phyloP scores from a whole-genome alignment of 805 yeast genomes.

The Kluyveromyces siamensis region DNA sequence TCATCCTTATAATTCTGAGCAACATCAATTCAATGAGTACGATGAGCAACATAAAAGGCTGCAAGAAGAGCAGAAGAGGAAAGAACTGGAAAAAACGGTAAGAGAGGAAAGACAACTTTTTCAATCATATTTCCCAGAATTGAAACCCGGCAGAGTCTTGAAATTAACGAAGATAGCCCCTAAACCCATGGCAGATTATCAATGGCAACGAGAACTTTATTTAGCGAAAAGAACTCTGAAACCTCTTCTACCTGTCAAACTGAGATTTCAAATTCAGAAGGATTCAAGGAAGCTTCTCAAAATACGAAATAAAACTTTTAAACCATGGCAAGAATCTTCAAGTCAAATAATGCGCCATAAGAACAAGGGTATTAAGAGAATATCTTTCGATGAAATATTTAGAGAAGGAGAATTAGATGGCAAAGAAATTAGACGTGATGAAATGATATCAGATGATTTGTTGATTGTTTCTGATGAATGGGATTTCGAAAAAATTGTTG shows the following conservation, averaged over 20 bases:
- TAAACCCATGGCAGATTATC: slow-evolving; percentile 36
- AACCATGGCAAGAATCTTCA: slow-evolving; percentile 5
- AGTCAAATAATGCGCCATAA: slow-evolving; percentile 1
- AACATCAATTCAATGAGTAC: slow-evolving; percentile 7
- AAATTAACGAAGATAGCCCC: slow-evolving; percentile 51
- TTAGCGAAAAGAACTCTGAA: slow-evolving; percentile 23
- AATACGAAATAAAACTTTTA: slow-evolving; percentile 7
- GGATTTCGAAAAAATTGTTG: slow-evolving; percentile 59
- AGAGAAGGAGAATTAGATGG: slow-evolving; percentile 7
- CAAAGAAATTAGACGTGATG: slow-evolving; percentile 12
- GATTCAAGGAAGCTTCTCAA: slow-evolving; percentile 45
- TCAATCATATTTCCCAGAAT: slow-evolving; percentile 45
- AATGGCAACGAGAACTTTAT: slow-evolving; percentile 31
- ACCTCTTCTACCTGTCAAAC: slow-evolving; percentile 41
- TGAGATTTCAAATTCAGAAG: slow-evolving; percentile 43
- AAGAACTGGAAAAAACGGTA: slow-evolving; percentile 14
- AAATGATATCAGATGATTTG: slow-evolving; percentile 41
- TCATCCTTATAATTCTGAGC: slow-evolving; percentile 4
- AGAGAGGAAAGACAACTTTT: slow-evolving; percentile 31
- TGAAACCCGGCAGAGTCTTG: slow-evolving; percentile 38
- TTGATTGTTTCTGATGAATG: slow-evolving; percentile 68
- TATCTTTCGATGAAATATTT: slow-evolving; percentile 16
- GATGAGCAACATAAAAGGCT: slow-evolving; percentile 12
- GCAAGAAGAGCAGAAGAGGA: slow-evolving; percentile 7
- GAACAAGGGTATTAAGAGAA: slow-evolving; percentile 15